Base-by-base conservation (phyloP, 768 basidiomycete species). In the Harrya chromipes region DNA sequence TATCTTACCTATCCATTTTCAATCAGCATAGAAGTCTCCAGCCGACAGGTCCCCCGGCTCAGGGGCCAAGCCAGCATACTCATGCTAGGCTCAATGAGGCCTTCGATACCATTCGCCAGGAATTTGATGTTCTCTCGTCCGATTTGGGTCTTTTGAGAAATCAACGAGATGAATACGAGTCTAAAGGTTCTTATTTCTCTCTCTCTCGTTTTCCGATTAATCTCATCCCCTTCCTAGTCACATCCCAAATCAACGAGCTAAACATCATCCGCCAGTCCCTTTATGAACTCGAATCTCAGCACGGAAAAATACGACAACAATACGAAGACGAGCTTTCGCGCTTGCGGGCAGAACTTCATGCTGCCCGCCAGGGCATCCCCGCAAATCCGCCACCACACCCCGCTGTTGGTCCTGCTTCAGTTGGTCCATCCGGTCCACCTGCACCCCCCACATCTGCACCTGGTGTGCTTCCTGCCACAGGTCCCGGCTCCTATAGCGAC, bases 91-190 rank as follows among this genome's bases (percentile, higher is more conserved):
- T 94, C 53, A 82, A 81, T 46, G 92, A 94, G 49, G 78, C 85
- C 20, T 80, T 97, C 53, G 93, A 94, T 40, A 74, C 76, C 50
- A 84, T 97, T 60, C 79, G 85, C 54, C 81, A 82, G 46, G 94
- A 97, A 72, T 94, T 91, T 62, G 93, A 97, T 43, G 72, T 72
- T 47, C 72, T 94, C 51, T 71, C 81, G 9, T 71, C 75, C 40
- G 93, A 97, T 62, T 70, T 88, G 43, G 73, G 70, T n/a, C 61
- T 78, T 10, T 74, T 87, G 58, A 80, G 90, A 47, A 76, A 72
- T 26, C 90, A 95, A 70, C 75, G 90, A 43, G 94, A 97, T 57
- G 95, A 97, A 49, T 89, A 84, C 64, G 94, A 97, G 70, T 75
- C 74, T 6, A 94, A 93, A 78, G 81, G 95, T 94, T 20, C 31